phyloP scores from a whole-genome alignment of 202 grass and related monocot genomes.

The Bolboschoenoplectus hybrid region DNA sequence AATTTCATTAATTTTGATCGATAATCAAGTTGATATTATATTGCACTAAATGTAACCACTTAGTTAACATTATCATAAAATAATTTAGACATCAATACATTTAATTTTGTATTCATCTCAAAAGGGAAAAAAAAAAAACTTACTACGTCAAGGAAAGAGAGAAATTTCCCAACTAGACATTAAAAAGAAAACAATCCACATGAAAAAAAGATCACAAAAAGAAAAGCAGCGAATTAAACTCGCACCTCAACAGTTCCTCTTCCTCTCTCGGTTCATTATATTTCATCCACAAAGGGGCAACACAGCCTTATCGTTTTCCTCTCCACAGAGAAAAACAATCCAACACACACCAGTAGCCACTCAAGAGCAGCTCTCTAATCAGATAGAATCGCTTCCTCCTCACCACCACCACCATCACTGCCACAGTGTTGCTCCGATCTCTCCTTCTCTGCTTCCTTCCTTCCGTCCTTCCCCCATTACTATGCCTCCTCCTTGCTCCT shows the following conservation, averaged over 20 bases:
- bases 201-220: background rate
- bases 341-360: background rate
- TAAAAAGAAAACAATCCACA: background rate
- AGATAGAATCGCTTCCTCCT: background rate
- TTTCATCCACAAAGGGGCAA: background rate
- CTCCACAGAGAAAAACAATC: slow-evolving; percentile 19
- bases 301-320: slow-evolving; percentile 22
- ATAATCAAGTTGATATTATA: background rate
- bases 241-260: background rate
- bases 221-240: background rate
- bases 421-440: background rate
- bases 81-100: background rate
- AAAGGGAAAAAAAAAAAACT: background rate
- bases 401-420: background rate
- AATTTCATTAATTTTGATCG: background rate
- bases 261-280: background rate
- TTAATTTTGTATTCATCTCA: background rate
- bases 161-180: background rate
- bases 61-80: background rate
- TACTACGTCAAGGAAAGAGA: background rate
- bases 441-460: background rate
- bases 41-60: background rate
- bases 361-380: background rate
- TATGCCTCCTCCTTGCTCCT: slow-evolving; percentile 37
- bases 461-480: background rate